Evolutionary conservation across 352 stramenopile species (phyloP).

Genomic region (Blastocystis hominis): DNA sequence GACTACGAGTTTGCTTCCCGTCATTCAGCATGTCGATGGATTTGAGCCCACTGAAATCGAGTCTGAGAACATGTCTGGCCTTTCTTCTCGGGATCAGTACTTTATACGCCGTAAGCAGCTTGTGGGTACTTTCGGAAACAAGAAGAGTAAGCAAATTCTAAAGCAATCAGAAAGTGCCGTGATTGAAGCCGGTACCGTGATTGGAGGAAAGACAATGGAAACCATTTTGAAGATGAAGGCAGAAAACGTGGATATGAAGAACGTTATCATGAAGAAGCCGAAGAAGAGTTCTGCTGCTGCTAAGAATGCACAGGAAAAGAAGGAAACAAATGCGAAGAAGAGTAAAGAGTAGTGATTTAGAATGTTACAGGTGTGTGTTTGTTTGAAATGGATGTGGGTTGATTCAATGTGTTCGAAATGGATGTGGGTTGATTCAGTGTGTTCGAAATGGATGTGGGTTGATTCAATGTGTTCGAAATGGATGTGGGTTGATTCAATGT

Average conservation of each 20-base stretch:
- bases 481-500: not conserved
- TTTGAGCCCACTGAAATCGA: not conserved
- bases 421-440: not conserved
- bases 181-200: not conserved
- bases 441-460: not conserved
- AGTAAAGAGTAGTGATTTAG: not conserved
- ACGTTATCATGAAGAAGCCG: not conserved
- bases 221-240: conserved; percentile 31
- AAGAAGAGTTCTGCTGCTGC: not conserved
- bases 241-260: not conserved
- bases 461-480: not conserved
- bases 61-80: not conserved
- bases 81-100: not conserved
- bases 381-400: not conserved
- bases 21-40: not conserved
- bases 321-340: not conserved
- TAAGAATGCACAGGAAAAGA: not conserved
- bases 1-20: not conserved
- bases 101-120: conserved; percentile 32
- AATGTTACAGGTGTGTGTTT: not conserved
- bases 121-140: conserved; percentile 53
- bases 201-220: conserved; percentile 37
- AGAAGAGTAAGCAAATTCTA: conserved; percentile 57
- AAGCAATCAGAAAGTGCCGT: not conserved
- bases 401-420: not conserved